Percentiles rank a stretch among this genome's conserved stretches.
Conservation (phyloP, 805 yeast genomes). For the Yamadazyma philogaea region DNA sequence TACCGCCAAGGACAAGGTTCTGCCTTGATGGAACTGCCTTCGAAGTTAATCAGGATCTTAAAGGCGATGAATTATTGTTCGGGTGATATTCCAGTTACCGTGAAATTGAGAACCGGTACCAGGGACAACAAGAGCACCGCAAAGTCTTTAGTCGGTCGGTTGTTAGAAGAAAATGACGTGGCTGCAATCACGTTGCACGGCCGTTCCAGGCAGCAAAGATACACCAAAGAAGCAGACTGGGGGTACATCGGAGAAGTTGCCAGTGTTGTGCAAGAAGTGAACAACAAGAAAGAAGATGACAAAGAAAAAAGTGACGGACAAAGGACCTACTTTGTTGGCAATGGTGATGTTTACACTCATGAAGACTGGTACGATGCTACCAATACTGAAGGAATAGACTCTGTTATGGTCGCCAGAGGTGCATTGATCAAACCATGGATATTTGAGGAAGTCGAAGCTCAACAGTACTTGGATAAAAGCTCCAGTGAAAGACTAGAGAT, state of each 20-base stretch:
- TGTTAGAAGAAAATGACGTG: constrained; percentile 75
- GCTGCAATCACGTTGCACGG: constrained; percentile 95
- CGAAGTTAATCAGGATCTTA: constrained; percentile 70
- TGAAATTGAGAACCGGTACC: constrained; percentile 90
- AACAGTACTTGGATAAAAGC: constrained; percentile 85
- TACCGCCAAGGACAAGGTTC: constrained; percentile 95
- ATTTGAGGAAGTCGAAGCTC: constrained; percentile 88
- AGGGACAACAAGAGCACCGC: constrained; percentile 86
- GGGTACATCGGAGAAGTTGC: constrained; percentile 77
- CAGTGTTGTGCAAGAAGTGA: constrained; percentile 56
- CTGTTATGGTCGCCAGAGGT: constrained; percentile 97
- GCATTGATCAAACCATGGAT: constrained; percentile 99
- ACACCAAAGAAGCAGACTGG: constrained; percentile 92
- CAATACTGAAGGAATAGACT: constrained; percentile 68
- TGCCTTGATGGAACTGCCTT: constrained; percentile 86
- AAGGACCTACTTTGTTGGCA: constrained; percentile 83
- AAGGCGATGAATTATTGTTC: constrained; percentile 86
- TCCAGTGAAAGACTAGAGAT: constrained; percentile 86
- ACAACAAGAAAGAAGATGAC: constrained; percentile 52
- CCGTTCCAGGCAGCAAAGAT: constrained; percentile 92
- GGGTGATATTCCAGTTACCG: constrained; percentile 89
- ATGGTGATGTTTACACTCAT: constrained; percentile 86
- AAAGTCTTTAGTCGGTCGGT: constrained; percentile 63
- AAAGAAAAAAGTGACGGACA: constrained; percentile 56
- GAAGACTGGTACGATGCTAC: constrained; percentile 84